phyloP scores from a whole-genome alignment of 257 asterid genomes.

The Scutellaria galericulata region DNA sequence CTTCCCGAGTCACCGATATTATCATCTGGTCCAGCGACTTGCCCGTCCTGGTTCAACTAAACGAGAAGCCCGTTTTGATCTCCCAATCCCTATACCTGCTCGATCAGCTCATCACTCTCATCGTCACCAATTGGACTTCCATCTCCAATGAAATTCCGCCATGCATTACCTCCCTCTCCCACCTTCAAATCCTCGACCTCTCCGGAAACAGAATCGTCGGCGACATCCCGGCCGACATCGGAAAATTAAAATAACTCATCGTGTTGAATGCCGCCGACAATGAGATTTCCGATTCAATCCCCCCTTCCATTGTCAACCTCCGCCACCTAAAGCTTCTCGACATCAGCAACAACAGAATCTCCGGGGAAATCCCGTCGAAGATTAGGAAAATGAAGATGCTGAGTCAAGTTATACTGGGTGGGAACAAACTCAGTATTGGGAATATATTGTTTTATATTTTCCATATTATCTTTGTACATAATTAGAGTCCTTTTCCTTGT shows the following conservation, averaged over 20 bases:
- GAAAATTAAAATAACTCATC: slow-evolving; percentile 54
- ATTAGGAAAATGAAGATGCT: slow-evolving; percentile 57
- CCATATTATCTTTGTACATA: no score
- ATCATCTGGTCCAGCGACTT: slow-evolving; percentile 63
- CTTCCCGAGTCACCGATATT: slow-evolving; percentile 65
- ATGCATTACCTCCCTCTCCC: slow-evolving; percentile 54
- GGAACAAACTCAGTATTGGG: slow-evolving; percentile 47
- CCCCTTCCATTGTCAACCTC: slow-evolving; percentile 54
- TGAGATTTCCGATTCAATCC: slow-evolving; percentile 50
- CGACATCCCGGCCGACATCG: slow-evolving; percentile 51
- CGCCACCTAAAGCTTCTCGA: slow-evolving; percentile 57
- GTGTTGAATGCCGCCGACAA: slow-evolving; percentile 67
- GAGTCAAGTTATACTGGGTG: slow-evolving; percentile 59
- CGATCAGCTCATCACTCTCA: slow-evolving; percentile 56
- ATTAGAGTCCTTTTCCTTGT: no score
- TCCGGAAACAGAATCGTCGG: slow-evolving; percentile 69
- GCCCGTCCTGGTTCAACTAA: slow-evolving; percentile 34
- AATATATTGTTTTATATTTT: no score
- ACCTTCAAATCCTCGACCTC: slow-evolving; percentile 58
- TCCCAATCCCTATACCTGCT: slow-evolving; percentile 59
- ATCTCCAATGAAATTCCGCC: slow-evolving; percentile 60
- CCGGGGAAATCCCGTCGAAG: slow-evolving; percentile 54
- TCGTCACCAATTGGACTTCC: slow-evolving; percentile 63
- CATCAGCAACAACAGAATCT: slow-evolving; percentile 51
- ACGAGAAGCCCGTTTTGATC: slow-evolving; percentile 48